Evolutionary conservation across 2,329 filamentous ascomycete species (phyloP).

Genomic region (Colletotrichum musicola): DNA sequence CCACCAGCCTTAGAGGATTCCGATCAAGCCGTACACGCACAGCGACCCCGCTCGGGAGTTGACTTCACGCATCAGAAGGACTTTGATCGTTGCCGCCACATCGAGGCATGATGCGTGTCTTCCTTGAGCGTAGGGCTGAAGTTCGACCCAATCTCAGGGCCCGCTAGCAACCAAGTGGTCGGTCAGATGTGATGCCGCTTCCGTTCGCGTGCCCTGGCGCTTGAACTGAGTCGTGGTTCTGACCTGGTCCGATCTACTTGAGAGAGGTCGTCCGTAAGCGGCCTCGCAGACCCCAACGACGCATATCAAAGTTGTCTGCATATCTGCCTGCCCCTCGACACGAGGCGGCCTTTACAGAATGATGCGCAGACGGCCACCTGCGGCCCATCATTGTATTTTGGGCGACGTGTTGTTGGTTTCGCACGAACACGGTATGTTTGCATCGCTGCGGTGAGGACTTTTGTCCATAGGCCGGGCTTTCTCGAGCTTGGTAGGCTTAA

Average conservation of each 20-base stretch:
- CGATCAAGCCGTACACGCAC: background rate
- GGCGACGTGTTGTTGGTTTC: background rate
- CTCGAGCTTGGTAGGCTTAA: constrained; percentile 13
- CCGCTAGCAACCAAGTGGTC: constrained; percentile 4
- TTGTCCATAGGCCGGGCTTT: constrained; percentile 9
- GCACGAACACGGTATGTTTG: background rate
- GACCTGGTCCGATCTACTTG: background rate
- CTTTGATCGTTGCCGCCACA: constrained; percentile 5
- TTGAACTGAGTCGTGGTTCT: constrained; percentile 1
- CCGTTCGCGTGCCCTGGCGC: background rate
- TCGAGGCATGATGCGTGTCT: background rate
- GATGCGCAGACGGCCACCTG: constrained; percentile 3
- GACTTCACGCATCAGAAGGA: background rate
- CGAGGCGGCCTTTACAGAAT: constrained; percentile 1
- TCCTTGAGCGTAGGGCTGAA: constrained; percentile 33
- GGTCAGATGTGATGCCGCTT: background rate
- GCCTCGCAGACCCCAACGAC: background rate
- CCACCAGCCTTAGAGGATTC: constrained; percentile 1
- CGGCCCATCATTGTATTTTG: constrained; percentile 1
- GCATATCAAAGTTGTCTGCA: constrained; percentile 1
- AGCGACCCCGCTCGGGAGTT: background rate
- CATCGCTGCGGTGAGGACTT: background rate
- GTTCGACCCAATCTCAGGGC: constrained; percentile 5
- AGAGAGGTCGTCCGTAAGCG: background rate
- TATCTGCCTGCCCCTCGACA: constrained; percentile 12